Evolutionary conservation across 345 rosid species (phyloP), one percentile per base, ranked within the genome.

Genomic region (Eucalyptus marginata): DNA sequence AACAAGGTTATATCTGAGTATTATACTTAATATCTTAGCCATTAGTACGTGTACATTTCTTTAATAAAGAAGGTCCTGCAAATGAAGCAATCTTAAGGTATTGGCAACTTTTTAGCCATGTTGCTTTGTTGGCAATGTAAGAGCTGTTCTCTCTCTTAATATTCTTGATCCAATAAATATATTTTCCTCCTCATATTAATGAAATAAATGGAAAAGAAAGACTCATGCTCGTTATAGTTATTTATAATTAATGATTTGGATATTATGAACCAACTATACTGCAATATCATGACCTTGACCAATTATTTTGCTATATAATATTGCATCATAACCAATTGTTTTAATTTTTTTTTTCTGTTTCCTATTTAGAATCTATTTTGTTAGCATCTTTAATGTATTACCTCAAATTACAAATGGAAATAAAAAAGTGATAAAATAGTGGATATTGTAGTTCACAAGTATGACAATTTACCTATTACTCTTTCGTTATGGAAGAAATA

Each of bases 141-240:
- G 66, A 59, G 66, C 29, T 27, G 66, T 59, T 25, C 66, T 59
- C 66, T 59, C 1, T 27, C 66, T 59, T 56, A 56, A 56, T 56
- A 56, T 56, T 56, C 12, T 22, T 4, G 3, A 56, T 56, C 62
- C 62, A 20, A 56, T 56, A 56, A 56, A 56, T 22, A 22, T 56
- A 56, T 56, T 56, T 56, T 9, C 12, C 12, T 4, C 27, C 59
- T 22, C 27, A 8, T 22, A 22, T 22, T 56, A 56, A 56, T 56
- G 11, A 56, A 56, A 56, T 20, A 56, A 22, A 3, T 18, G 27
- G 59, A 56, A 0, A 56, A 22, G 12, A 56, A 56, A 56, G 27
- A 22, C 59, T 8, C 0, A 0, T 11, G 13, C n/a, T 58, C 3
- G 1, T 58, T 27, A 59, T 2, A 0, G 68, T 27, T 12, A 0